A percentile compares a stretch with the other conserved stretches of the same genome.
These are phyloP conservation scores for Odonthalia washingtoniensis DNA, from an alignment of 31 red algal genomes.

Conservation along the genomic window DNA sequence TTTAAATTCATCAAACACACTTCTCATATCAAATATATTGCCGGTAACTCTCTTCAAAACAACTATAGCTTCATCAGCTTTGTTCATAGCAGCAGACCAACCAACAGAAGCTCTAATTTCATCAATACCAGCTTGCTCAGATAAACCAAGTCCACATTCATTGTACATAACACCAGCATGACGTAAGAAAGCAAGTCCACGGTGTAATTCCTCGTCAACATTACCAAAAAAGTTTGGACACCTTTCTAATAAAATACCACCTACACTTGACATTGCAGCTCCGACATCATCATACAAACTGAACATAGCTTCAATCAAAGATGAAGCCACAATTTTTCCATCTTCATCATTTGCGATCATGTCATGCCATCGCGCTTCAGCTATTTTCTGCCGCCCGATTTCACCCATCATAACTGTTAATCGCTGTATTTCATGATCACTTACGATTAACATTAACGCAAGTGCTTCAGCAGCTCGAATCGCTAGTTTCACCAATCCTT, in stretches of 20 bases:
- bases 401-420: conserved; percentile 61
- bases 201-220: conserved; percentile 71
- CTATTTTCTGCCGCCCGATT: conserved; percentile 39
- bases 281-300: conserved; percentile 59
- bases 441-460: conserved; percentile 70
- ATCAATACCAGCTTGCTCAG: background rate
- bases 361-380: conserved; percentile 70
- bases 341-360: conserved; percentile 46
- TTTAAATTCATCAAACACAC: conserved; percentile 73
- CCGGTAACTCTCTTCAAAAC: conserved; percentile 72
- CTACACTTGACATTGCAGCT: conserved; percentile 55
- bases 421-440: conserved; percentile 83
- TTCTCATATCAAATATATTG: conserved; percentile 66
- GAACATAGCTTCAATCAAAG: conserved; percentile 79
- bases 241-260: conserved; percentile 61
- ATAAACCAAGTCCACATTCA: conserved; percentile 21
- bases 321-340: conserved; percentile 59
- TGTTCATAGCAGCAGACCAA: conserved; percentile 45
- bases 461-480: conserved; percentile 66
- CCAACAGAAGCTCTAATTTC: background rate
- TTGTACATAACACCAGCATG: conserved; percentile 45
- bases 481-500: conserved; percentile 45
- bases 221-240: conserved; percentile 84
- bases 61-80: conserved; percentile 62
- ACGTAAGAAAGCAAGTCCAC: conserved; percentile 74